A percentile compares a stretch with the other conserved stretches of the same genome.
Conservation (phyloP, 2,329 filamentous ascomycete species). For the Ophiostoma sp. region DNA sequence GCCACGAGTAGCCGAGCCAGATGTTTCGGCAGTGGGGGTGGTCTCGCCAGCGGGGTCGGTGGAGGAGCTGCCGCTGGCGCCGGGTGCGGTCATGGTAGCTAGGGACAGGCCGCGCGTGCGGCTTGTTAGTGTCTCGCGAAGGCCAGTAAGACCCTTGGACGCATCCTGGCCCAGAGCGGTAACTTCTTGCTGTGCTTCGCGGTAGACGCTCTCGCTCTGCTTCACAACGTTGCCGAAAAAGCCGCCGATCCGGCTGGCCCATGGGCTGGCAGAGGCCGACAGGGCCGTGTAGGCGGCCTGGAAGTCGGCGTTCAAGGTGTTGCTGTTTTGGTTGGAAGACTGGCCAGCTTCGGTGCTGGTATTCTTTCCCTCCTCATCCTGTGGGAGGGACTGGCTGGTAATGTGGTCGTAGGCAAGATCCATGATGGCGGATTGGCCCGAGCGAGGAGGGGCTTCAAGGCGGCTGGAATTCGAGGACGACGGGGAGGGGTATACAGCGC, state of each 20-base stretch:
- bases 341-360: conserved; percentile 29
- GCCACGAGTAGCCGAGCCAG: not conserved
- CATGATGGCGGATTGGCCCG: conserved; percentile 50
- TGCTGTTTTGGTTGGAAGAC: not conserved
- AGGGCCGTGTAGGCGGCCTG: conserved; percentile 95
- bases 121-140: conserved; percentile 62
- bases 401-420: conserved; percentile 98
- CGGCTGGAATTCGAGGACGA: not conserved
- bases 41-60: conserved; percentile 28
- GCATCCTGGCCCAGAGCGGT: conserved; percentile 75
- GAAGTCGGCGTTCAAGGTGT: conserved; percentile 75
- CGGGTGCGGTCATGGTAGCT: conserved; percentile 41
- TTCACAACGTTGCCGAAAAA: conserved; percentile 90
- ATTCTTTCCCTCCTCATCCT: conserved; percentile 47
- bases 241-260: conserved; percentile 83
- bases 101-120: conserved; percentile 71
- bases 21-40: conserved; percentile 43
- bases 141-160: conserved; percentile 68
- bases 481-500: not conserved
- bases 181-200: conserved; percentile 80
- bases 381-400: conserved; percentile 69
- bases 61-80: conserved; percentile 31
- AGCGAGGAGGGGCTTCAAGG: not conserved
- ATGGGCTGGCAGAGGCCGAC: conserved; percentile 79
- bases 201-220: conserved; percentile 80